A percentile compares a stretch with the other conserved stretches of the same genome.
These are phyloP conservation scores for Hymenoscyphus repandus DNA, from an alignment of 2,329 filamentous ascomycete genomes.

Conservation along the genomic window DNA sequence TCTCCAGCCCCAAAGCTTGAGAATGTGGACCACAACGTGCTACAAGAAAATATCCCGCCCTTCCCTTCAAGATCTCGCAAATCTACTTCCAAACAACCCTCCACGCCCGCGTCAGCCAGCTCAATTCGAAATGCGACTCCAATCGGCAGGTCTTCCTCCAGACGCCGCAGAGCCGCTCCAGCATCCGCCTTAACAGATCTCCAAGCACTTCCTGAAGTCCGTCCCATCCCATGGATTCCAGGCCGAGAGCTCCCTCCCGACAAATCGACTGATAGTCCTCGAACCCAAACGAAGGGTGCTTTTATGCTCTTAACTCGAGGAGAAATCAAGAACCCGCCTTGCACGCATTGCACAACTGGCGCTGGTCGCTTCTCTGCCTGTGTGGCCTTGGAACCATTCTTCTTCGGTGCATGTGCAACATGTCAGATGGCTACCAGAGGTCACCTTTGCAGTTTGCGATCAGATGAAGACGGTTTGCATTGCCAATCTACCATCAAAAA, in stretches of 20 bases:
- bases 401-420: constrained; percentile 23
- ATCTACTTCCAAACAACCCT: neutral
- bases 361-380: constrained; percentile 20
- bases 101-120: neutral
- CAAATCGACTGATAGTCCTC: constrained; percentile 14
- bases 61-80: neutral
- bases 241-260: constrained; percentile 18
- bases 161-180: neutral
- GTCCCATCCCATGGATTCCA: constrained; percentile 20
- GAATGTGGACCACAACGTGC: neutral
- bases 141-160: neutral
- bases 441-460: constrained; percentile 19
- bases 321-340: constrained; percentile 15
- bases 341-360: constrained; percentile 16
- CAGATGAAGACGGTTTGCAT: constrained; percentile 8
- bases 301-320: constrained; percentile 20
- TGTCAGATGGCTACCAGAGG: constrained; percentile 23
- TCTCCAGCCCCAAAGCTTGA: neutral
- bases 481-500: neutral
- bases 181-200: constrained; percentile 13
- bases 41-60: neutral
- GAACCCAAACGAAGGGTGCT: constrained; percentile 20
- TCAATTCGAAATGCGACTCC: neutral
- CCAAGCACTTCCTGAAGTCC: constrained; percentile 17
- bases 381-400: constrained; percentile 18